Conservation (phyloP, 257 asterid species). For the Lycium barbarum region DNA sequence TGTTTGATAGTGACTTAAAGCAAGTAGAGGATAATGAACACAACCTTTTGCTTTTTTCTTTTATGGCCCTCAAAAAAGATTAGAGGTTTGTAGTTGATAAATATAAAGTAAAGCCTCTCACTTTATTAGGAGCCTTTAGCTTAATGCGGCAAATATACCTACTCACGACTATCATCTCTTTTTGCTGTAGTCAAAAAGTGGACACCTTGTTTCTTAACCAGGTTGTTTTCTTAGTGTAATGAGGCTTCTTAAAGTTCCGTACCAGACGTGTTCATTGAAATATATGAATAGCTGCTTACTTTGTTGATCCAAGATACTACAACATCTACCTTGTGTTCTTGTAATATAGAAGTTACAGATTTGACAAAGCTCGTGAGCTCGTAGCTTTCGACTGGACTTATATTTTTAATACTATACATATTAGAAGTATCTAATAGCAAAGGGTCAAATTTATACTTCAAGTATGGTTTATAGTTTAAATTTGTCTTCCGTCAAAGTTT, state of each 20-base stretch:
- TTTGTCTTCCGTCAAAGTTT: too few relatives aligned
- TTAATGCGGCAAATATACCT: conserved; percentile 6
- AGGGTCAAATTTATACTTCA: too few relatives aligned
- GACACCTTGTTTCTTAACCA: conserved; percentile 13
- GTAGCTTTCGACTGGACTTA: too few relatives aligned
- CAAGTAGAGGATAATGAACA: conserved; percentile 2
- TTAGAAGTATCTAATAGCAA: too few relatives aligned
- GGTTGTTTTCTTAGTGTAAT: not conserved
- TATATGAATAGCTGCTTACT: not conserved
- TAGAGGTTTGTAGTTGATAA: not conserved
- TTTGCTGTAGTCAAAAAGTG: not conserved
- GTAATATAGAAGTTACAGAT: too few relatives aligned
- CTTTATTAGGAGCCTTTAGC: conserved; percentile 22
- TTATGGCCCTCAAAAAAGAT: not conserved
- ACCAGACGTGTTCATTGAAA: conserved; percentile 1
- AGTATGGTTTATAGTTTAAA: too few relatives aligned
- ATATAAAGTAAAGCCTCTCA: conserved; percentile 15
- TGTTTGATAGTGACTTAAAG: conserved; percentile 28
- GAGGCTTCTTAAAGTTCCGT: not conserved
- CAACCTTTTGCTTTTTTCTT: conserved; percentile 24
- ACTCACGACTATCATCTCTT: conserved; percentile 18
- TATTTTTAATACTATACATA: too few relatives aligned
- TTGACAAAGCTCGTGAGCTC: too few relatives aligned
- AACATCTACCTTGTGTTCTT: too few relatives aligned
- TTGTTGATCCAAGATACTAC: not conserved